Evolutionary conservation across 768 basidiomycete species (phyloP), one percentile per base, ranked within the genome.

Genomic region (Dentipellis sp.): DNA sequence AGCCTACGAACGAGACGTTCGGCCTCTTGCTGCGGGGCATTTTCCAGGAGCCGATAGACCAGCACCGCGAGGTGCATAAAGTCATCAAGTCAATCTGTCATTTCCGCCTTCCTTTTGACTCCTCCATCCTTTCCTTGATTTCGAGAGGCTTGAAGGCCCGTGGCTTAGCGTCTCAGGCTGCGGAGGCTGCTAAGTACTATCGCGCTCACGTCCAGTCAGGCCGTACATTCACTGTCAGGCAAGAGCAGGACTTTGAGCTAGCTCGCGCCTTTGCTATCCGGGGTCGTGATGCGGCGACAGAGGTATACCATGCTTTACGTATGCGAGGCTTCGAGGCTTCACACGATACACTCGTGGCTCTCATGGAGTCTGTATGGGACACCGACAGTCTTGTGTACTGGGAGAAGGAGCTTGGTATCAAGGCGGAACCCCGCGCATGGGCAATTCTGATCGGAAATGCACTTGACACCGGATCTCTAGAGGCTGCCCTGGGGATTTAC

Each of bases 381-480:
- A 29, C 38, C 3, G 53, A 49, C 23, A 56, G 57, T 17, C 21
- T 62, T 12, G 3, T 50, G 22, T 64, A 68, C 23, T 71, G 75
- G 55, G 74, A 80, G 56, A 60, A 69, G 29, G 69, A 68, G 12
- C 68, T 83, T 6, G 67, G 65, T 17, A 53, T 80, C 51, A 65
- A 66, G 47, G 74, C 77, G 19, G 69, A 70, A 9, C 68, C 72
- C 0, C 59, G 68, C 12, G 78, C 80, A 36, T 88, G 85, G 78
- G 73, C 78, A 4, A 68, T 77, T 53, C 64, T 88, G 36, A 73
- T 90, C 57, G 64, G 66, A 46, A 84, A 86, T 59, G 71, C 71
- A 42, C 64, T 78, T 50, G 72, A 71, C 11, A 59, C 67, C 1
- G 71, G 70, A 16, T 67, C 77, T 49, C 53, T 74, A 6, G 17